Conservation (phyloP, 352 stramenopile species). For the Phytophthora citrophthora region DNA sequence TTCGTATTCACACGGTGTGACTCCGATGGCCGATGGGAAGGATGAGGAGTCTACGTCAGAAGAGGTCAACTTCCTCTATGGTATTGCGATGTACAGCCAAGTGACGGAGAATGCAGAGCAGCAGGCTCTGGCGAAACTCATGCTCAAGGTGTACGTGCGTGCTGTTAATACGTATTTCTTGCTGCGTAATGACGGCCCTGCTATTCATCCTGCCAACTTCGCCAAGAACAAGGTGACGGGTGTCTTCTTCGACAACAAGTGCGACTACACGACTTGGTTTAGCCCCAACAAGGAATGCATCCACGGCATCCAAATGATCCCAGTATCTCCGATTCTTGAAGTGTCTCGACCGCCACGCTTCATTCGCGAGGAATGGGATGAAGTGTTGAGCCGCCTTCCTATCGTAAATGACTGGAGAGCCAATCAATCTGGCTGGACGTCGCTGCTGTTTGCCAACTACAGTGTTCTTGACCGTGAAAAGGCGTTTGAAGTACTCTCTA, state of each 20-base stretch:
- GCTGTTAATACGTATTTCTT: slow-evolving; percentile 77
- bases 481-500: slow-evolving; percentile 44
- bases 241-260: slow-evolving; percentile 83
- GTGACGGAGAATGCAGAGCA: slow-evolving; percentile 53
- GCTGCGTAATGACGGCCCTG: slow-evolving; percentile 44
- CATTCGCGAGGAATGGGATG: slow-evolving; percentile 67
- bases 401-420: slow-evolving; percentile 59
- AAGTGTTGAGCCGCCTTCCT: slow-evolving; percentile 59
- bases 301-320: slow-evolving; percentile 82
- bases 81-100: slow-evolving; percentile 53
- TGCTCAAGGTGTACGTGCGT: slow-evolving; percentile 65
- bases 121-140: slow-evolving; percentile 50
- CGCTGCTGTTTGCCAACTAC: slow-evolving; percentile 70
- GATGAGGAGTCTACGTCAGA: slow-evolving; percentile 77
- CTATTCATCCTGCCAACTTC: slow-evolving; percentile 57
- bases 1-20: slow-evolving; percentile 75
- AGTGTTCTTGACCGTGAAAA: slow-evolving; percentile 44
- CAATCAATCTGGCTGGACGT: slow-evolving; percentile 59
- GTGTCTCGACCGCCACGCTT: slow-evolving; percentile 47
- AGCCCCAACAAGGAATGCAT: slow-evolving; percentile 78
- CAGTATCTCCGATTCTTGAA: slow-evolving; percentile 60
- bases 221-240: slow-evolving; percentile 74
- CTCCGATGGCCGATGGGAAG: slow-evolving; percentile 73
- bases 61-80: slow-evolving; percentile 77
- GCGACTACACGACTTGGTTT: slow-evolving; percentile 80